Conservation (phyloP, 1,139 yeast genomes). For the Scheffersomyces illinoinensis region DNA sequence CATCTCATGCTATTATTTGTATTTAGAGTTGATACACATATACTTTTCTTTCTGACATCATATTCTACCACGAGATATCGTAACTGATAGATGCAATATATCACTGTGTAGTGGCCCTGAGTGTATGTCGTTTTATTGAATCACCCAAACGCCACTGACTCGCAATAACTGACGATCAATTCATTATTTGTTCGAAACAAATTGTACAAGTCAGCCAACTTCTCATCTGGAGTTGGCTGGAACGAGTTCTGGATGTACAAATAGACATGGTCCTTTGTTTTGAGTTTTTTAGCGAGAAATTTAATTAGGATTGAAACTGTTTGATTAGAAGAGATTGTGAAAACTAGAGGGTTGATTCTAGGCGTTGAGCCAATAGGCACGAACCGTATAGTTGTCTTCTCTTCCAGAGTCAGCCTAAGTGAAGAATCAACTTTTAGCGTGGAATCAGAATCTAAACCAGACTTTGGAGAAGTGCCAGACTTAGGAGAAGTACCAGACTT, state of each 20-base stretch:
- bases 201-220: slow-evolving; percentile 46
- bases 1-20: too few relatives aligned
- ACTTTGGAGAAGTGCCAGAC: not conserved
- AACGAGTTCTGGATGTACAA: slow-evolving; percentile 60
- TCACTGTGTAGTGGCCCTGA: not conserved
- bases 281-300: slow-evolving; percentile 46
- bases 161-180: slow-evolving; percentile 55
- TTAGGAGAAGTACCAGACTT: not conserved
- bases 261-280: slow-evolving; percentile 25
- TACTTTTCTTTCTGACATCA: too few relatives aligned
- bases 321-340: slow-evolving; percentile 49
- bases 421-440: not conserved
- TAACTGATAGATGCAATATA: not conserved
- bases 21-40: too few relatives aligned
- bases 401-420: slow-evolving; percentile 2
- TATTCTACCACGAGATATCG: not conserved
- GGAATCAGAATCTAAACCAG: not conserved
- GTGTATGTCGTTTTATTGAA: not conserved
- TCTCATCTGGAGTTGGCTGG: slow-evolving; percentile 61
- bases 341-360: slow-evolving; percentile 48
- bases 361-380: slow-evolving; percentile 62
- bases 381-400: slow-evolving; percentile 48
- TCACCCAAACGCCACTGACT: slow-evolving; percentile 58
- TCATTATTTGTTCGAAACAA: slow-evolving; percentile 51
- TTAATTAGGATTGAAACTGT: slow-evolving; percentile 46